Base-by-base conservation (phyloP, 192 early-diverging fungal species). In the Linnemannia zychae region DNA sequence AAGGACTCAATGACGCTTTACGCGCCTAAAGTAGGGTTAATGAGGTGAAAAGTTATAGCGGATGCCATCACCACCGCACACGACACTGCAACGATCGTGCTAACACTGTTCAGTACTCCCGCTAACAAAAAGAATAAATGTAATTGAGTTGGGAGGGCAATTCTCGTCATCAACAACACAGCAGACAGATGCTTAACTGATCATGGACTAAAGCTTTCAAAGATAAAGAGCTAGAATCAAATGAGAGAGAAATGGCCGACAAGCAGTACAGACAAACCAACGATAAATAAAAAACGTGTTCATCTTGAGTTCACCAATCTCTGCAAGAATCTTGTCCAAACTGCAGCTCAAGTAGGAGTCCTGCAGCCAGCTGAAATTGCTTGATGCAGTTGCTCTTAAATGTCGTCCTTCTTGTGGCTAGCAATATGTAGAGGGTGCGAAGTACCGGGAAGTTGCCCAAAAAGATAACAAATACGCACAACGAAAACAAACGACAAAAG, bases 11-110 rank as follows among this genome's bases (percentile, higher is more conserved):
- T 37, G 1, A 79, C 46, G 24, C 57, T 48, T 17, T 67, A n/a
- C 20, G 78, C 78, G 17, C 78, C 78, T 20, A 69, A 38, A 1
- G 71, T 65, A 17, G 13, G 46, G 17, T 72, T 71, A 11, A 60
- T 72, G 5, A 53, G 60, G 33, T 80, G 4, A 5, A 63, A 66
- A 5, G 78, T 71, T 2, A 80, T 46, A 3, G 74, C 67, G 1
- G 72, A 28, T 7, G 72, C 52, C 48, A 80, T 15, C 33, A 74
- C 46, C 6, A 66, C 73, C 20, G 66, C 31, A 0, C 17, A 24
- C 0, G 78, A 37, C 15, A 66, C n/a, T 0, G 31, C 22, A 0
- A 33, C n/a, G 34, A 74, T 44, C 0, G 1, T 31, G 0, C 48
- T 66, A 9, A 80, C 0, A 0, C 31, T 7, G 20, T 17, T 18